Evolutionary conservation across 164 flowering plant genomes (phyloP).

Genomic region (Liriodendron chinense): DNA sequence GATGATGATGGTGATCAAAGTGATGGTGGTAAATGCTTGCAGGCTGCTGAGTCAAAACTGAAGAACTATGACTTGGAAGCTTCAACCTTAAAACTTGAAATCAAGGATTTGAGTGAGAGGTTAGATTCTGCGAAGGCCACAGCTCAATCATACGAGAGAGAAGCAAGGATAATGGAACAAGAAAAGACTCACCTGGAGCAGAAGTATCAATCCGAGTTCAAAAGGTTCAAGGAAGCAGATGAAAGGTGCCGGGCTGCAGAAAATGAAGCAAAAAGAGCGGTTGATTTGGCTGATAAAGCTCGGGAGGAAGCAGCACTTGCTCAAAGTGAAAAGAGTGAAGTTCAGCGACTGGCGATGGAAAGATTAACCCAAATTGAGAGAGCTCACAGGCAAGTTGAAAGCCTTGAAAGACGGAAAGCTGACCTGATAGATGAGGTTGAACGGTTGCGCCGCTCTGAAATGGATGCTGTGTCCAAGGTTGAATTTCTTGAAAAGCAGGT

Average conservation of each 20-base stretch:
- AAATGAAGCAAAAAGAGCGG: constrained; percentile 75
- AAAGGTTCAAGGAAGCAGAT: constrained; percentile 74
- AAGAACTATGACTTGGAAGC: constrained; percentile 63
- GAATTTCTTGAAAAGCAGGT: constrained; percentile 67
- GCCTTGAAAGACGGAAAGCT: constrained; percentile 56
- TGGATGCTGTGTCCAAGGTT: constrained; percentile 65
- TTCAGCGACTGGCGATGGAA: constrained; percentile 79
- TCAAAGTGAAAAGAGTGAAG: constrained; percentile 67
- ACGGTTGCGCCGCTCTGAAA: constrained; percentile 53
- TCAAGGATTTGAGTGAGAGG: constrained; percentile 57
- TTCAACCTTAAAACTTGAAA: constrained; percentile 54
- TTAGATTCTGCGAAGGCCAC: constrained; percentile 54
- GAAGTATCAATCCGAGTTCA: constrained; percentile 65
- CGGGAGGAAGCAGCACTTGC: constrained; percentile 68
- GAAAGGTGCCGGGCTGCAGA: constrained; percentile 83
- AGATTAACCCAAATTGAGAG: constrained; percentile 76
- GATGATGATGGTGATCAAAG: not conserved
- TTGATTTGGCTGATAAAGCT: constrained; percentile 84
- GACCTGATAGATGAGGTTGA: constrained; percentile 54
- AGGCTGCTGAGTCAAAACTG: constrained; percentile 85
- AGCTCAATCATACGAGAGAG: constrained; percentile 74
- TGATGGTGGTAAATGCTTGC: constrained; percentile 14
- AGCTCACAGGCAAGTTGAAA: constrained; percentile 73
- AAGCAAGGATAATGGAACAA: constrained; percentile 70
- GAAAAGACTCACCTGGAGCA: constrained; percentile 72